Percentiles rank a stretch among this genome's conserved stretches.
These are phyloP conservation scores for Xylariaceae sp. DNA, from an alignment of 2,329 filamentous ascomycete genomes.

Conservation along the genomic window DNA sequence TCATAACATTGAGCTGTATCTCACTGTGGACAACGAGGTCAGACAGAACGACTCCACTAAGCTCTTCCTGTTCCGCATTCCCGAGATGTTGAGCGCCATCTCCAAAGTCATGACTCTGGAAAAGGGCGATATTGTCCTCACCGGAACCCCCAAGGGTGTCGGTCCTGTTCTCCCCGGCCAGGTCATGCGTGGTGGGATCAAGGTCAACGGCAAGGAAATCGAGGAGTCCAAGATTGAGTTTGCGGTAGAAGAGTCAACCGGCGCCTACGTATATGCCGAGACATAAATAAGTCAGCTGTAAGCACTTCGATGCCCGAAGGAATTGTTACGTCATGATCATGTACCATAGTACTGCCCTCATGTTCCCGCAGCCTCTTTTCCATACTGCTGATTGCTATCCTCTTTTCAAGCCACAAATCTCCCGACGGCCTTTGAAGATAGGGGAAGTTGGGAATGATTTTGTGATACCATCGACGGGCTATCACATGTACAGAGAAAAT, in stretches of 20 bases:
- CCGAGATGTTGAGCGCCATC: conserved; percentile 82
- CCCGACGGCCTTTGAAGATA: too few species aligned
- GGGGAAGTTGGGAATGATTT: not conserved
- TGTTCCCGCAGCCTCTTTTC: too few species aligned
- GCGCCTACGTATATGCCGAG: conserved; percentile 71
- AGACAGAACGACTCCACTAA: conserved; percentile 85
- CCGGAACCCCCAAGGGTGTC: conserved; percentile 96
- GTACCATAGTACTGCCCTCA: too few species aligned
- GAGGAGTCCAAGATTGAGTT: conserved; percentile 83
- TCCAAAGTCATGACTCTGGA: conserved; percentile 92
- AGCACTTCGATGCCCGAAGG: too few species aligned
- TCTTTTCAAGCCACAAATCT: too few species aligned
- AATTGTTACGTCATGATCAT: too few species aligned
- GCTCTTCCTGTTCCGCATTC: conserved; percentile 90
- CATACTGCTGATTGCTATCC: too few species aligned
- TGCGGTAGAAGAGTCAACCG: conserved; percentile 70
- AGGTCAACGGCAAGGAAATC: conserved; percentile 73
- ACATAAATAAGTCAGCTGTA: conserved; percentile 47
- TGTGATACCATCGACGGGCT: too few species aligned
- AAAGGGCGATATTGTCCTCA: conserved; percentile 86
- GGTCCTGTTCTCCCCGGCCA: conserved; percentile 81
- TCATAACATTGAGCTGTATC: conserved; percentile 79
- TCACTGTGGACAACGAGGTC: conserved; percentile 73
- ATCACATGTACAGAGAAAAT: not conserved
- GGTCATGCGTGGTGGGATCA: conserved; percentile 77